Evolutionary conservation across 202 grass and related monocot species (phyloP).

Genomic region (Bolboschoenoplectus hybrid): DNA sequence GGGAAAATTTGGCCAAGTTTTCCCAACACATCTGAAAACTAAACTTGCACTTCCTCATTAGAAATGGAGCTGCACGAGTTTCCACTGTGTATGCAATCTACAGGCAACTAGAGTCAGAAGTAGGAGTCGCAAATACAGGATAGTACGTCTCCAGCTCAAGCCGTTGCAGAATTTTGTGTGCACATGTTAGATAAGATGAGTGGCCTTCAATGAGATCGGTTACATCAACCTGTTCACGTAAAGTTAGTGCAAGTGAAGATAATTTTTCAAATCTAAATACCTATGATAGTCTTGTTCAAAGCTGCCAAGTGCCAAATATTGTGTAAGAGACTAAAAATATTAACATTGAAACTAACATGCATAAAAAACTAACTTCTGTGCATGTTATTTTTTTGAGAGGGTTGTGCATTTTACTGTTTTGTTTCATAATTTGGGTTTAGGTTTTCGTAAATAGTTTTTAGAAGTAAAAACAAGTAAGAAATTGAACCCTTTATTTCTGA

Average conservation of each 20-base stretch:
- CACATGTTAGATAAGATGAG: conserved; percentile 67
- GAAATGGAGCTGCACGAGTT: background rate
- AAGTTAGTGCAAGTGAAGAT: conserved; percentile 33
- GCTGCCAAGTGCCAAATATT: background rate
- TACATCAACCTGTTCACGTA: conserved; percentile 65
- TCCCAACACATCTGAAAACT: background rate
- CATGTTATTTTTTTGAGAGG: background rate
- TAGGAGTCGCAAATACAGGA: conserved; percentile 55
- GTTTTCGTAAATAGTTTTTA: background rate
- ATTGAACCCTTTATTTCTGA: conserved; percentile 8
- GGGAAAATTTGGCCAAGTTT: background rate
- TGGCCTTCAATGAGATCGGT: conserved; percentile 69
- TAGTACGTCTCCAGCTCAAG: conserved; percentile 83
- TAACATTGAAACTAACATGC: background rate
- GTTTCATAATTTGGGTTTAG: conserved; percentile 5
- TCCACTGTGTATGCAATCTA: conserved; percentile 10
- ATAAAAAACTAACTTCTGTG: background rate
- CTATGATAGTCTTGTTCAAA: background rate
- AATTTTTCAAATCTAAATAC: background rate
- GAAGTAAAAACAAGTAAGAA: background rate
- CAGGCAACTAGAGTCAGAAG: background rate
- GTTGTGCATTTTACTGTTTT: background rate
- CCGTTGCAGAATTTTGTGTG: conserved; percentile 61
- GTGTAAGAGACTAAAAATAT: conserved; percentile 10
- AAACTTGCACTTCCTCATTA: background rate